Evolutionary conservation across 78 protist species (phyloP), one percentile per base, ranked within the genome.

Genomic region (Cavenderia fasciculata): DNA sequence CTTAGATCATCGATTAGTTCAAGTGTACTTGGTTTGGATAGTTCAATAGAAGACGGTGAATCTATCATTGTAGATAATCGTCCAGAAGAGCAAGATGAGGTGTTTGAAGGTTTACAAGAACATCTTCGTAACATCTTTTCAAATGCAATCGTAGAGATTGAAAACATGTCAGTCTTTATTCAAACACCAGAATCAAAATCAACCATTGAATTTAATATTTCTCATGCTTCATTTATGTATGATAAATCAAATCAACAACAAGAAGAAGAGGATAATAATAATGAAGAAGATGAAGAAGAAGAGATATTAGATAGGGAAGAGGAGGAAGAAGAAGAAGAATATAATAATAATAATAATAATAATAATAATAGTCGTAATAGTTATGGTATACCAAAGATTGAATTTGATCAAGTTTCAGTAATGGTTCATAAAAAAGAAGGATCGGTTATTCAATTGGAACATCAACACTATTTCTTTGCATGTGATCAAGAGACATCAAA

Each of bases 141-240:
- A 4, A 61, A 61, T 61, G 69, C 21, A 5, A 61, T 61, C 2
- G 69, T 61, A 34, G 69, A 61, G 49, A 61, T 61, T 12, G 69
- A 61, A 16, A 61, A 61, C 10, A 33, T 61, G 3, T 61, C 69
- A 31, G 10, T 61, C 5, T 61, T 61, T 31, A 34, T 61, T 4
- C 69, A 61, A 14, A 61, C 69, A 61, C 69, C 69, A 10, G 31
- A 12, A 7, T 61, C 69, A 4, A 61, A 18, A 18, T 12, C 54
- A 12, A 49, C 12, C 14, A 12, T 49, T 18, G 54, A 49, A 14
- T 14, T 49, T 14, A 18, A 49, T 14, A 49, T 49, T 12, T 49
- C 54, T 18, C 14, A 12, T 12, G 54, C 54, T 18, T 49, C 54
- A 49, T 49, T 49, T 49, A 49, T 18, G 54, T 49, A 49, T 49